These are phyloP conservation scores for Fraxinus excelsior DNA, from an alignment of 257 asterid species.

Conservation along the genomic window DNA sequence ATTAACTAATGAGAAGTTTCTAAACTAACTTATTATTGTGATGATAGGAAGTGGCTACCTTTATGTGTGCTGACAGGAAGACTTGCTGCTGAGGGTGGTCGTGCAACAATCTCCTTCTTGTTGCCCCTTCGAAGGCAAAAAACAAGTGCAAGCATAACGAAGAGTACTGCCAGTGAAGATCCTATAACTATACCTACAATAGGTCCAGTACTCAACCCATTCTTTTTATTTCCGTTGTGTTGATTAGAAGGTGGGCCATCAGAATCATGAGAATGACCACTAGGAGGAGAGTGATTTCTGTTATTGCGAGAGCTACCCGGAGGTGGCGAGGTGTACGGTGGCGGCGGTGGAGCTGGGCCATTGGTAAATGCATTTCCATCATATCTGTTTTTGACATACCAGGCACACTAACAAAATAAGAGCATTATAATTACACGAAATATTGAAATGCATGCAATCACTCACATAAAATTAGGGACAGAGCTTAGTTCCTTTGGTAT, in stretches of 20 bases:
- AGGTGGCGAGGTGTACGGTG: constrained; percentile 86
- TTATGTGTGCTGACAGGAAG: constrained; percentile 53
- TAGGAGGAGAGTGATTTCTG: constrained; percentile 42
- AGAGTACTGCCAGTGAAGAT: constrained; percentile 47
- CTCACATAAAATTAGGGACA: constrained; percentile 81
- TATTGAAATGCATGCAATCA: constrained; percentile 13
- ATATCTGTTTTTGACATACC: constrained; percentile 51
- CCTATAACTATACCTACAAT: constrained; percentile 81
- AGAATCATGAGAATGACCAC: constrained; percentile 51
- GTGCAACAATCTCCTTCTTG: constrained; percentile 72
- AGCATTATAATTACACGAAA: constrained; percentile 1
- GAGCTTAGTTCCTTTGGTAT: constrained; percentile 77
- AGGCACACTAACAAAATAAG: constrained; percentile 22
- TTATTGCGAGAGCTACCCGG: constrained; percentile 63
- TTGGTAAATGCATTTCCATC: constrained; percentile 76
- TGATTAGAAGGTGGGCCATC: constrained; percentile 36
- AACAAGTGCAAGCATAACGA: constrained; percentile 58
- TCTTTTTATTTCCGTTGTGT: constrained; percentile 41
- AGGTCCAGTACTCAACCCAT: constrained; percentile 67
- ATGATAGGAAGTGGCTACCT: constrained; percentile 39
- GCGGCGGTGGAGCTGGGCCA: constrained; percentile 96
- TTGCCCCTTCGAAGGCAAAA: constrained; percentile 65
- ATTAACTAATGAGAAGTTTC: background rate
- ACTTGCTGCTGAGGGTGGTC: constrained; percentile 68
- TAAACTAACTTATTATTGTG: background rate